Percentiles rank a stretch among this genome's conserved stretches.
These are phyloP conservation scores for Mycena crocata DNA, from an alignment of 768 basidiomycete species.

Conservation along the genomic window DNA sequence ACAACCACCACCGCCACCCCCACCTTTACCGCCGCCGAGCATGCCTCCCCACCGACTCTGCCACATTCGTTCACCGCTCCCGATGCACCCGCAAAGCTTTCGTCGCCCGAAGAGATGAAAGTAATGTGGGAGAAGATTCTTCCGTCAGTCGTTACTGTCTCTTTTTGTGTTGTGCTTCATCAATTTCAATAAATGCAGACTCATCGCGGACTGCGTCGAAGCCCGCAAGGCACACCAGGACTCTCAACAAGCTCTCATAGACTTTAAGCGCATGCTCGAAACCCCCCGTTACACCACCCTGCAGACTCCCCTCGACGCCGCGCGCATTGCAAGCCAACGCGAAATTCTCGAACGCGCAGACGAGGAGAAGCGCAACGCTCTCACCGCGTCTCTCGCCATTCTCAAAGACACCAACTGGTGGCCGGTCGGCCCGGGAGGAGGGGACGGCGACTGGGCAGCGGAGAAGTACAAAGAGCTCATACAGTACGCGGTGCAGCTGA, in stretches of 20 bases:
- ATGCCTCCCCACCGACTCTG: slow-evolving; percentile 15
- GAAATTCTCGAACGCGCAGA: slow-evolving; percentile 33
- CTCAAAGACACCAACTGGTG: slow-evolving; percentile 43
- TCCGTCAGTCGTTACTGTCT: slow-evolving; percentile 4
- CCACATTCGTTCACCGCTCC: slow-evolving; percentile 8
- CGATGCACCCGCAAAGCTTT: not conserved
- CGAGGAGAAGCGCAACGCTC: slow-evolving; percentile 35
- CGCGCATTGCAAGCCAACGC: slow-evolving; percentile 28
- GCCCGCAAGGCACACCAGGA: slow-evolving; percentile 20
- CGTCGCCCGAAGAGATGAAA: slow-evolving; percentile 9
- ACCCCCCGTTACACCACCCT: slow-evolving; percentile 28
- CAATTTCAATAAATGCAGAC: slow-evolving; percentile 4
- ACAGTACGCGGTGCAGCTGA: slow-evolving; percentile 36
- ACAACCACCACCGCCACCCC: too few relatives aligned
- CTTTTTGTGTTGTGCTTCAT: not conserved
- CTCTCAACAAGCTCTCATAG: not conserved
- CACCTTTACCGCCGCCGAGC: too few relatives aligned
- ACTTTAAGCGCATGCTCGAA: slow-evolving; percentile 29
- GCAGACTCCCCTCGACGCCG: slow-evolving; percentile 28
- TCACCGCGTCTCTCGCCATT: slow-evolving; percentile 28
- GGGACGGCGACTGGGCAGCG: slow-evolving; percentile 32
- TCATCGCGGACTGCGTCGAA: slow-evolving; percentile 22
- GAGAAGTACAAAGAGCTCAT: slow-evolving; percentile 38
- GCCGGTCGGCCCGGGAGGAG: slow-evolving; percentile 40
- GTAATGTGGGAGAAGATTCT: slow-evolving; percentile 22